These are phyloP conservation scores for Candida jianshihensis DNA, from an alignment of 805 yeast genomes.

Conservation along the genomic window DNA sequence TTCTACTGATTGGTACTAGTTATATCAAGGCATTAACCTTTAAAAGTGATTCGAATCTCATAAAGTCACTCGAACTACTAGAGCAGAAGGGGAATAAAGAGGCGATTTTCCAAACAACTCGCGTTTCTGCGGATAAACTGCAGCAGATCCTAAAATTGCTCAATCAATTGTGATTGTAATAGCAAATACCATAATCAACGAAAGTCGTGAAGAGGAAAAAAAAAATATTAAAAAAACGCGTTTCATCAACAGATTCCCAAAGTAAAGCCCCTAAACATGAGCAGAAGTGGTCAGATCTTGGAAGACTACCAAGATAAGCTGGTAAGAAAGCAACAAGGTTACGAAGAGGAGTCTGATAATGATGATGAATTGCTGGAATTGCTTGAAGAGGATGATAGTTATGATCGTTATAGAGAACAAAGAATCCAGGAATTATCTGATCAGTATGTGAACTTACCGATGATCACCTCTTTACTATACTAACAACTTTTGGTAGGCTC, in stretches of 20 bases:
- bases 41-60: slow-evolving; percentile 6
- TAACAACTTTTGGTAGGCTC: slow-evolving; percentile 19
- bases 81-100: not conserved
- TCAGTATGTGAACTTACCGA: too few relatives aligned
- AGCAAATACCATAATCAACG: too few relatives aligned
- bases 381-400: slow-evolving; percentile 42
- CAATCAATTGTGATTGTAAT: slow-evolving; percentile 1
- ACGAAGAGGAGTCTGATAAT: slow-evolving; percentile 23
- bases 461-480: too few relatives aligned
- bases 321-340: slow-evolving; percentile 14
- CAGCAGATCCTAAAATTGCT: slow-evolving; percentile 4
- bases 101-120: slow-evolving; percentile 1
- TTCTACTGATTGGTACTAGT: not conserved
- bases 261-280: slow-evolving; percentile 1
- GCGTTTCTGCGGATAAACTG: slow-evolving; percentile 1
- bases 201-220: too few relatives aligned
- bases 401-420: slow-evolving; percentile 51
- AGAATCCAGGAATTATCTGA: slow-evolving; percentile 51
- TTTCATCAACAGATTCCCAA: not conserved
- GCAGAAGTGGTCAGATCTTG: slow-evolving; percentile 11
- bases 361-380: slow-evolving; percentile 39
- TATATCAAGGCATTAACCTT: not conserved
- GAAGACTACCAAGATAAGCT: slow-evolving; percentile 40
- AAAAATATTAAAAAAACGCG: not conserved
- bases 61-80: slow-evolving; percentile 1